phyloP scores from a whole-genome alignment of 331 rosid genomes.

The Malus hybrid region DNA sequence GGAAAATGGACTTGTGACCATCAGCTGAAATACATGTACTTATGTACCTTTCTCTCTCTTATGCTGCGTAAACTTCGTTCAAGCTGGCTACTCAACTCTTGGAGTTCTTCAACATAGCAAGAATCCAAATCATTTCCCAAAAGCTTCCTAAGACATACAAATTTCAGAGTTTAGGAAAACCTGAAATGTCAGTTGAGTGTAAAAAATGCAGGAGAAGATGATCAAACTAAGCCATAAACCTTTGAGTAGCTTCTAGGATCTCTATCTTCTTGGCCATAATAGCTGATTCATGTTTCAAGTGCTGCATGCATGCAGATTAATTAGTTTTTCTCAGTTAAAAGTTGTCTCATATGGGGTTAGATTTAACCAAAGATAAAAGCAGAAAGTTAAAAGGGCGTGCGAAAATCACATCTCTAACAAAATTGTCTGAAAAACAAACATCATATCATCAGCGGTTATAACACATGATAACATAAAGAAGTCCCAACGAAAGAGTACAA shows the following conservation, averaged over 20 bases:
- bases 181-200: background rate
- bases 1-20: background rate
- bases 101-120: slow-evolving; percentile 48
- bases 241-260: slow-evolving; percentile 33
- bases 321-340: background rate
- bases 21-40: background rate
- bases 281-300: slow-evolving; percentile 30
- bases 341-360: no score
- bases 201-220: background rate
- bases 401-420: no score
- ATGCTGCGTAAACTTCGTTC: slow-evolving; percentile 31
- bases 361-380: no score
- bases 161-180: background rate
- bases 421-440: no score
- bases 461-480: no score
- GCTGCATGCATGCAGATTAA: slow-evolving; percentile 17
- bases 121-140: slow-evolving; percentile 41
- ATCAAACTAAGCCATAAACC: slow-evolving; percentile 24
- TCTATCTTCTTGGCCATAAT: slow-evolving; percentile 36
- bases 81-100: slow-evolving; percentile 34
- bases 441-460: no score
- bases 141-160: slow-evolving; percentile 39
- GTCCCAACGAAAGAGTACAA: no score
- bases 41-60: slow-evolving; percentile 48
- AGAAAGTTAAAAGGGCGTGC: no score